Evolutionary conservation across 441 rosid species (phyloP).

Genomic region (Arabidopsis lyrata): DNA sequence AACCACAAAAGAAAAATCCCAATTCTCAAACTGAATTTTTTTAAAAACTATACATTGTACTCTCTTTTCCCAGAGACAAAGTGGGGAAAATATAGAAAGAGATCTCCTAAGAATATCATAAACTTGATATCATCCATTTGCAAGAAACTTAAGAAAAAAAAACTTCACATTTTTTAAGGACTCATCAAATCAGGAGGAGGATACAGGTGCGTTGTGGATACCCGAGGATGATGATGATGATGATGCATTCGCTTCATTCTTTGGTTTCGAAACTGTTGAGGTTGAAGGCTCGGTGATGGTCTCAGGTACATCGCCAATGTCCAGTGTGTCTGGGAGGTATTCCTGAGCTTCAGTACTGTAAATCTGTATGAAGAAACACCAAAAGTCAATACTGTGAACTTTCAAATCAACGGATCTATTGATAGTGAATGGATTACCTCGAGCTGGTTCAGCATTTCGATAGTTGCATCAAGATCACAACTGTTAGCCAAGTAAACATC

Average conservation of each 20-base stretch:
- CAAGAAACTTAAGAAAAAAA: slow-evolving; percentile 26
- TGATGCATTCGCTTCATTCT: slow-evolving; percentile 55
- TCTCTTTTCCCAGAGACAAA: slow-evolving; percentile 30
- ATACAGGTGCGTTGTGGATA: slow-evolving; percentile 41
- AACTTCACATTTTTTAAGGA: slow-evolving; percentile 12
- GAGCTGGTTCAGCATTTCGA: slow-evolving; percentile 84
- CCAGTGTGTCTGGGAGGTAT: slow-evolving; percentile 82
- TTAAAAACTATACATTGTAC: slow-evolving; percentile 31
- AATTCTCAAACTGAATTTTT: not conserved
- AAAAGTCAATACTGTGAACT: not conserved
- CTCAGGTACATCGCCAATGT: slow-evolving; percentile 73
- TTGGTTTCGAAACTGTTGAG: slow-evolving; percentile 55
- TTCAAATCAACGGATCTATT: not conserved
- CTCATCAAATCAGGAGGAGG: slow-evolving; percentile 50
- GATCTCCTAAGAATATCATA: slow-evolving; percentile 28
- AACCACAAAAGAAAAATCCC: too few species aligned
- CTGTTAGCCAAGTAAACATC: slow-evolving; percentile 76
- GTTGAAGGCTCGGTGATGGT: slow-evolving; percentile 43
- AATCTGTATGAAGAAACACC: slow-evolving; percentile 50
- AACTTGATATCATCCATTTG: slow-evolving; percentile 29
- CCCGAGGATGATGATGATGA: slow-evolving; percentile 65
- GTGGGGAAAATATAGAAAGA: slow-evolving; percentile 4
- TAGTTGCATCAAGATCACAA: slow-evolving; percentile 76
- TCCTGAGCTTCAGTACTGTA: slow-evolving; percentile 49
- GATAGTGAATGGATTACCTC: slow-evolving; percentile 52